Base-by-base conservation (phyloP, 108 stramenopile species). In the Chaetoceros tenuissimus region DNA sequence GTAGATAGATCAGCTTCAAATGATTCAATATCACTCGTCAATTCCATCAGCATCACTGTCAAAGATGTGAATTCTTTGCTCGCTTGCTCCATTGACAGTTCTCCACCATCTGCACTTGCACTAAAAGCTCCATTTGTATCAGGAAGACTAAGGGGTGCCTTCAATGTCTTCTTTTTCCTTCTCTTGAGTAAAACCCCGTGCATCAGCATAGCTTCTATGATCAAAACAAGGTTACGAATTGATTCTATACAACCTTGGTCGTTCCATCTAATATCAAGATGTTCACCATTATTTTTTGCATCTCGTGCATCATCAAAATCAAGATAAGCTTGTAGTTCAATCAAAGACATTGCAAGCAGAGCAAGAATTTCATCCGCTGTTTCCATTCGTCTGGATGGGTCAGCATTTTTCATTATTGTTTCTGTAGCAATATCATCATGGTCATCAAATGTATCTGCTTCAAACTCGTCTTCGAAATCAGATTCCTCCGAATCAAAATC, bases 11-110 rank as follows among this genome's bases (percentile, higher is more conserved):
- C 34, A 40, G 34, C 60, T 56, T 88, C 84, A 62, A 88, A 92
- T 20, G 73, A 59, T 49, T 83, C 84, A 57, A 88, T 69, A 30
- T 88, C 79, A 28, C 77, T 79, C 18, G 90, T 85, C 54, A 92
- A 59, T 48, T 92, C 86, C 84, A 92, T 88, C 25, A 92, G 61
- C 5, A 81, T 56, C 21, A 75, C 68, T 3, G 76, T 65, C 27
- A 91, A 53, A 43, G 79, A 73, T 8, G 56, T 28, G 28, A 69
- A 63, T 2, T 69, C 51, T 31, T 73, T 63, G n/a, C n/a, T n/a
- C n/a, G n/a, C n/a, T n/a, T n/a, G n/a, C n/a, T n/a, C n/a, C n/a
- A n/a, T n/a, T n/a, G n/a, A n/a, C n/a, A n/a, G n/a, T n/a, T n/a
- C n/a, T n/a, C n/a, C n/a, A 43, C 55, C 21, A 24, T 45, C 47